Base-by-base conservation (phyloP, 495 filamentous ascomycete genomes). In the Echria macrotheca region DNA sequence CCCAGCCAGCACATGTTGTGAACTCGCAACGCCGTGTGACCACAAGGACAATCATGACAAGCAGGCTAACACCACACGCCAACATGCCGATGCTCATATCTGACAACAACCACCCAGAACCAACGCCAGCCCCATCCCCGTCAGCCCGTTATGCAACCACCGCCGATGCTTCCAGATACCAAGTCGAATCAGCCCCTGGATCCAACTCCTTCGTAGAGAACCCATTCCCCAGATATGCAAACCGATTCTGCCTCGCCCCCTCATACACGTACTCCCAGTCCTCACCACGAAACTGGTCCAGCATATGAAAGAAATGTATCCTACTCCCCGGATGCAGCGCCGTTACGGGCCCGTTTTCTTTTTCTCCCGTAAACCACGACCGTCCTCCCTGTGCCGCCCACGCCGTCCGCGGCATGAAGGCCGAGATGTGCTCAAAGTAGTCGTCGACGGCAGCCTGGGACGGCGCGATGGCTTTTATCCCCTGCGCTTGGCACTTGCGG, bases 261-360 rank as follows among this genome's bases (percentile, higher is more conserved):
- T 68, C 64, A 31, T 74, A 73, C 0, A 59, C 61, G 43, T 67
- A 76, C 14, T 72, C 71, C 56, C 61, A 79, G 54, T 79, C 74
- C 62, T 79, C 75, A 32, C 64, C 69, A 3, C 74, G 59, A 42
- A 74, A 69, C 7, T 55, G 44, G 39, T 65, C 59, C 23, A 79
- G 62, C 72, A 75, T 74, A 21, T 77, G 65, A 56, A 77, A 75
- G 52, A 71, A 77, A 44, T 79, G 75, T 7, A 74, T 62, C 5
- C 74, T 66, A 47, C 67, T 72, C 10, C 75, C 75, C 0, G 75
- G 73, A 43, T 75, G 69, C 31, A 76, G 54, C 35, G 71, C 70
- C 11, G 67, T 71, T 9, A 79, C 71, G 8, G 71, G 71, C 0
- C 75, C 76, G 52, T 70, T 63, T 1, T 53, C 51, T 4, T 39